phyloP scores from a whole-genome alignment of 148 eudicot species.

The Agrostemma githago region DNA sequence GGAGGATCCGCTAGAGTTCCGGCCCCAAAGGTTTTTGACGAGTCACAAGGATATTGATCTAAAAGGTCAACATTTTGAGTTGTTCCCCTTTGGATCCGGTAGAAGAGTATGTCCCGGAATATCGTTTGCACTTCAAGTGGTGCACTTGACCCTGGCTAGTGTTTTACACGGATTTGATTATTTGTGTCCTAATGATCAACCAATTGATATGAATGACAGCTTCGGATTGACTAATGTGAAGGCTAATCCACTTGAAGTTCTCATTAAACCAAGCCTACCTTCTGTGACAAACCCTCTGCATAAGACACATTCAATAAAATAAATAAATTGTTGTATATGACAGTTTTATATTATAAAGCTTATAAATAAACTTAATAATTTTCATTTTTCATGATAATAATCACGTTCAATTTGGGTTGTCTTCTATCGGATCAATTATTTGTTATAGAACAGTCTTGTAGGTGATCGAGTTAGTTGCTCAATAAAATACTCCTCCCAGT shows the following conservation, averaged over 20 bases:
- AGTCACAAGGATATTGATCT: slow-evolving; percentile 27
- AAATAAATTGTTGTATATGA: no score
- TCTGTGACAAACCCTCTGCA: no score
- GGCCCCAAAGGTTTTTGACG: slow-evolving; percentile 30
- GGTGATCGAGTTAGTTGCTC: no score
- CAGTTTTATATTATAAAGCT: no score
- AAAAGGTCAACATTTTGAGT: slow-evolving; percentile 26
- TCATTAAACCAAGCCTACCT: slow-evolving; percentile 23
- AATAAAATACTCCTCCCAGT: no score
- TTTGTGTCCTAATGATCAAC: slow-evolving; percentile 3
- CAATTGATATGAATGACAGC: slow-evolving; percentile 32
- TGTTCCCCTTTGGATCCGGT: slow-evolving; percentile 37
- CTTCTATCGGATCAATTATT: no score
- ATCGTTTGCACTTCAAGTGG: slow-evolving; percentile 7
- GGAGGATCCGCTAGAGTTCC: slow-evolving; percentile 12
- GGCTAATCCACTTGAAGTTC: slow-evolving; percentile 29
- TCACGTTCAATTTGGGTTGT: no score
- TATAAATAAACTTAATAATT: no score
- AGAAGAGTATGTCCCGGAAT: slow-evolving; percentile 17
- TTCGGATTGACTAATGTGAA: slow-evolving; percentile 27
- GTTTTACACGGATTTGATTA: slow-evolving; percentile 32
- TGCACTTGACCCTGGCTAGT: slow-evolving; percentile 26
- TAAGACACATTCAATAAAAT: no score
- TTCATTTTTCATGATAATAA: no score
- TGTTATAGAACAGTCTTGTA: no score